Percentiles rank a stretch among this genome's conserved stretches.
Evolutionary conservation across 2,329 filamentous ascomycete species (phyloP).

Genomic region (Colletotrichum kahawae): DNA sequence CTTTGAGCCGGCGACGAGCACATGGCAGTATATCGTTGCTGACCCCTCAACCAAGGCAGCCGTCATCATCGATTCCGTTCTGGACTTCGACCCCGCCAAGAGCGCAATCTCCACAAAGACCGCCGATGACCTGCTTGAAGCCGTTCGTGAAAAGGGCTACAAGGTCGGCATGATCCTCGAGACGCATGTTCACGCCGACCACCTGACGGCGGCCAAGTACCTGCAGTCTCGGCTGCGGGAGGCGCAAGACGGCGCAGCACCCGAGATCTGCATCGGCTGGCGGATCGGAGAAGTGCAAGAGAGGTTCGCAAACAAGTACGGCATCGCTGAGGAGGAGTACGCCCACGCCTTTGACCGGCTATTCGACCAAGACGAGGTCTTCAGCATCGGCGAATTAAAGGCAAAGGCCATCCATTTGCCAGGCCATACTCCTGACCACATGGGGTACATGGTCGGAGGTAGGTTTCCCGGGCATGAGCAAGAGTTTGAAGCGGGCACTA

Average conservation of each 20-base stretch:
- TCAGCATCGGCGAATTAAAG: conserved; percentile 44
- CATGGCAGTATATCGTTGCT: conserved; percentile 61
- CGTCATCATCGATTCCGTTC: conserved; percentile 62
- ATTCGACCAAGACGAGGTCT: conserved; percentile 47
- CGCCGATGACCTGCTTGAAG: conserved; percentile 52
- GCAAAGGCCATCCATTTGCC: conserved; percentile 48
- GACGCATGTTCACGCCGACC: conserved; percentile 62
- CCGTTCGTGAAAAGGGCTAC: conserved; percentile 48
- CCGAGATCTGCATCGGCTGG: conserved; percentile 46
- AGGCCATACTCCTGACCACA: conserved; percentile 53
- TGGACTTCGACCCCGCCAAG: conserved; percentile 52
- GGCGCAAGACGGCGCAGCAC: neutral
- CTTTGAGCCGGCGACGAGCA: conserved; percentile 43
- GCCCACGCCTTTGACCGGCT: conserved; percentile 44
- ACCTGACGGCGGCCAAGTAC: conserved; percentile 59
- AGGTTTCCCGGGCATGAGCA: neutral
- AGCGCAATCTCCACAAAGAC: conserved; percentile 46
- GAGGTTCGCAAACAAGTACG: conserved; percentile 44
- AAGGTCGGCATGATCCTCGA: conserved; percentile 56
- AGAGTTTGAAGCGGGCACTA: neutral
- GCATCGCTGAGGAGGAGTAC: conserved; percentile 39
- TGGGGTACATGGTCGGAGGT: conserved; percentile 50
- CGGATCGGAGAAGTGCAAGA: conserved; percentile 47
- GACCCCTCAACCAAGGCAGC: conserved; percentile 49
- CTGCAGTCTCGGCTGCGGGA: conserved; percentile 47